Evolutionary conservation across 176 grass and related monocot species (phyloP), one percentile per base, ranked within the genome.

Genomic region (Carex cristatella): DNA sequence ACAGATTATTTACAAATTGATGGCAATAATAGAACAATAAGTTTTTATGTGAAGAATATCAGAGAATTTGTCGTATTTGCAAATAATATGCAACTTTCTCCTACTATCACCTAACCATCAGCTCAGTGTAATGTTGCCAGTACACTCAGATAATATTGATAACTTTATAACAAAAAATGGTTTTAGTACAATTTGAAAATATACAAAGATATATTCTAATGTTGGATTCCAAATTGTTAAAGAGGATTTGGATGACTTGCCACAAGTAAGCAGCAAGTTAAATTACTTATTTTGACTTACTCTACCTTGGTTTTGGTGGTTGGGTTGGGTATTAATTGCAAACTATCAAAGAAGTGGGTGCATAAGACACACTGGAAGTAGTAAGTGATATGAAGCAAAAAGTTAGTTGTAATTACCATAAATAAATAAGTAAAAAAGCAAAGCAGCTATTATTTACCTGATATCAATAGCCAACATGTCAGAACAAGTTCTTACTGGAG

Each of bases 391-490:
- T 57, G n/a, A 27, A 78, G 12, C 33, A 32, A 15, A 56, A 78
- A 7, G 16, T 78, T 78, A 27, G 46, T 76, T 56, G 48, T 55
- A 56, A 58, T 57, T 55, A 58, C 7, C 53, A 57, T 57, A 30
- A 78, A 78, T 32, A 28, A 78, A 13, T 57, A 32, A 1, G 2
- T 2, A 35, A 35, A 35, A 81, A 70, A 80, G 2, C 10, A 86
- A 42, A 44, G 0, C 10, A 69, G 33, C 71, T 40, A 19, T 58
- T 33, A 85, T 37, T 44, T 89, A 99, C 96, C 96, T 99, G 63
- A 95, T 87, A 88, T 99, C 91, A 66, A 99, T 90, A 32, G 86
- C 81, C 81, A 95, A 80, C 85, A 90, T 90, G 85, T 89, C 90
- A 87, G 93, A 89, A 88, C 90, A 90, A 15, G 83, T 90, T 81